phyloP scores from a whole-genome alignment of 768 basidiomycete genomes.

The Paxillus involutus region DNA sequence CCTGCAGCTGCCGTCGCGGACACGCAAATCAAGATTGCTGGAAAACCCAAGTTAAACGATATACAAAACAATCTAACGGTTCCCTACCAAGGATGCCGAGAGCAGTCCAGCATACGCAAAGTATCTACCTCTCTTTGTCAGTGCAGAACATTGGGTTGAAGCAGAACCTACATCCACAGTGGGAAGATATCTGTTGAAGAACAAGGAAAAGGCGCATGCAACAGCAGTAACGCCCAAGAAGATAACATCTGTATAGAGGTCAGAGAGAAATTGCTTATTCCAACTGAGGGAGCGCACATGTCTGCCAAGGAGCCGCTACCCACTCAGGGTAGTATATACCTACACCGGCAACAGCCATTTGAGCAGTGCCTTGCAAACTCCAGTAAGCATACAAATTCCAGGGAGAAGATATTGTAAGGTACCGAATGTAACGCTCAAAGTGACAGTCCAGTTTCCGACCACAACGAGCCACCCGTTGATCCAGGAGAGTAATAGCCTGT shows the following conservation, averaged over 20 bases:
- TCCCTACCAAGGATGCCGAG: conserved; percentile 51
- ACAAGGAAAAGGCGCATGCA: conserved; percentile 51
- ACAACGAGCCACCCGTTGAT: conserved; percentile 70
- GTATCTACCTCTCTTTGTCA: conserved; percentile 36
- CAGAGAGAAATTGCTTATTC: background rate
- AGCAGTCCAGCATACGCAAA: conserved; percentile 64
- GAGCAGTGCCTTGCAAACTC: conserved; percentile 47
- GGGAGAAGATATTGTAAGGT: background rate
- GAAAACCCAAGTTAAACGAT: conserved; percentile 13
- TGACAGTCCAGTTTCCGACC: conserved; percentile 68
- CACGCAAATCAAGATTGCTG: conserved; percentile 56
- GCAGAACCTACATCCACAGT: conserved; percentile 43
- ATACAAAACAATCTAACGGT: background rate
- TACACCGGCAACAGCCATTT: conserved; percentile 58
- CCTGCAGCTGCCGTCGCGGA: conserved; percentile 58
- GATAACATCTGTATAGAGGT: conserved; percentile 43
- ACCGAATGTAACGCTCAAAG: conserved; percentile 64
- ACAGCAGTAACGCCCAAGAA: conserved; percentile 54
- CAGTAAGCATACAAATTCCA: background rate
- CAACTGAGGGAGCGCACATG: conserved; percentile 36
- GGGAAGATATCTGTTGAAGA: conserved; percentile 52
- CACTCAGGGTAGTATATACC: conserved; percentile 59
- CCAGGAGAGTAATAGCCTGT: conserved; percentile 56
- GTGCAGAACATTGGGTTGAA: background rate
- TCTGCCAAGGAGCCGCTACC: conserved; percentile 59